Evolutionary conservation across 2,329 filamentous ascomycete genomes (phyloP).

Genomic region (Neurospora sp.): DNA sequence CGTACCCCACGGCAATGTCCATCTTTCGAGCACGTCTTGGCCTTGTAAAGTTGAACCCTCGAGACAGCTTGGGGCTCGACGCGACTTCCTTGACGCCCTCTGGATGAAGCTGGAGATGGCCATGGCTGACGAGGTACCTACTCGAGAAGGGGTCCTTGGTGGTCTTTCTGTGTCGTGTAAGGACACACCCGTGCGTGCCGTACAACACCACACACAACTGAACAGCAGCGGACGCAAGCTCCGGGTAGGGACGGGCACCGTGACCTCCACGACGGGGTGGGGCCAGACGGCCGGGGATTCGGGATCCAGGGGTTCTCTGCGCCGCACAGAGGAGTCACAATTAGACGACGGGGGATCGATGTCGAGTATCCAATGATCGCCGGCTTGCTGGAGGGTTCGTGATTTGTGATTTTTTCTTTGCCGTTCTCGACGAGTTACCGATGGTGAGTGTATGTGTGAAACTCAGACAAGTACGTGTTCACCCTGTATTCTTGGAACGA

Average conservation of each 20-base stretch:
- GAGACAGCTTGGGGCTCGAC: not conserved
- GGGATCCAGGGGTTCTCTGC: not conserved
- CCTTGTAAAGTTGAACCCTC: not conserved
- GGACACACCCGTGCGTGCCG: not conserved
- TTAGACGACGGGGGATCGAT: not conserved
- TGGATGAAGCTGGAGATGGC: constrained; percentile 9
- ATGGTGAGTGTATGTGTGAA: not conserved
- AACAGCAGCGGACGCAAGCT: not conserved
- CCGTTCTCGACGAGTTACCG: not conserved
- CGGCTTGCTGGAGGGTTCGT: not conserved
- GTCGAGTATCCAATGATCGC: not conserved
- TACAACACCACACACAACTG: not conserved
- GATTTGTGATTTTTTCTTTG: not conserved
- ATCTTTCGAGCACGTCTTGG: not conserved
- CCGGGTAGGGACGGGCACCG: not conserved
- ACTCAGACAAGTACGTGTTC: not conserved
- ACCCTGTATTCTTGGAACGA: not conserved
- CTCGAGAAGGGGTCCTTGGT: no score
- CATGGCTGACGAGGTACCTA: constrained; percentile 3
- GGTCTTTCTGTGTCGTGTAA: not conserved
- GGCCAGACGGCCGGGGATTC: not conserved
- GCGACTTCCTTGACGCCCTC: constrained; percentile 1
- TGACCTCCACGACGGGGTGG: not conserved
- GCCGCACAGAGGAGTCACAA: not conserved
- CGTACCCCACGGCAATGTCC: not conserved